Percentiles rank a stretch among this genome's conserved stretches.
These are phyloP conservation scores for Monosporascus sp. DNA, from an alignment of 2,329 filamentous ascomycete genomes.

Conservation along the genomic window DNA sequence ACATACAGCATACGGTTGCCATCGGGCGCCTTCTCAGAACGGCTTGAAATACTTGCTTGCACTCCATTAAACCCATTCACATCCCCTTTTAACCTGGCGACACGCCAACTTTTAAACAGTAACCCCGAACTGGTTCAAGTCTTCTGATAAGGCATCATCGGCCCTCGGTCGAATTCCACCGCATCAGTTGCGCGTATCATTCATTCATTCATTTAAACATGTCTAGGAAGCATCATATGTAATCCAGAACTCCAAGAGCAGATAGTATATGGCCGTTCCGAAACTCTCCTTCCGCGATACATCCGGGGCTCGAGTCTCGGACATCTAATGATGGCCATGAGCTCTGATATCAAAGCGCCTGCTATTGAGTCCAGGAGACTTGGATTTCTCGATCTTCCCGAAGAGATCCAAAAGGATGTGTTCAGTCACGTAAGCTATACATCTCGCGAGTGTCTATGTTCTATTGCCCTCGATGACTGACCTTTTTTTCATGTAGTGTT, in stretches of 20 bases:
- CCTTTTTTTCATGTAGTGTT: constrained; percentile 34
- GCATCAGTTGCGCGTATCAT: background rate
- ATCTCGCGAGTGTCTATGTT: background rate
- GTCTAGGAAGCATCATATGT: background rate
- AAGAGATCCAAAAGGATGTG: constrained; percentile 45
- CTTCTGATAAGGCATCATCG: too few relatives aligned
- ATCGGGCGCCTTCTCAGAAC: too few relatives aligned
- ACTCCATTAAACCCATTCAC: too few relatives aligned
- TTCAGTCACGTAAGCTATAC: constrained; percentile 36
- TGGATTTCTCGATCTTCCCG: constrained; percentile 37
- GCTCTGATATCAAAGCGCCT: constrained; percentile 21
- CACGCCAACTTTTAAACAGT: too few relatives aligned
- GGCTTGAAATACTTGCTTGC: too few relatives aligned
- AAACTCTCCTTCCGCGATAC: background rate
- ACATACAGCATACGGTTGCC: too few relatives aligned
- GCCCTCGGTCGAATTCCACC: background rate
- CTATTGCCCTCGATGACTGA: constrained; percentile 5
- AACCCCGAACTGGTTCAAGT: too few relatives aligned
- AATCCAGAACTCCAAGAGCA: background rate
- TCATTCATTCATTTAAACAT: background rate
- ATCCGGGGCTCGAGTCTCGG: background rate
- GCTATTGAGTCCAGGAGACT: constrained; percentile 22
- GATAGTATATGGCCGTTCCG: background rate
- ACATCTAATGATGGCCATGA: constrained; percentile 25
- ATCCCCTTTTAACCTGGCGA: background rate